Percentiles rank a stretch among this genome's conserved stretches.
Evolutionary conservation across 1,284 basidiomycete genomes (phyloP).

Genomic region (Cryptococcus amylolentus): DNA sequence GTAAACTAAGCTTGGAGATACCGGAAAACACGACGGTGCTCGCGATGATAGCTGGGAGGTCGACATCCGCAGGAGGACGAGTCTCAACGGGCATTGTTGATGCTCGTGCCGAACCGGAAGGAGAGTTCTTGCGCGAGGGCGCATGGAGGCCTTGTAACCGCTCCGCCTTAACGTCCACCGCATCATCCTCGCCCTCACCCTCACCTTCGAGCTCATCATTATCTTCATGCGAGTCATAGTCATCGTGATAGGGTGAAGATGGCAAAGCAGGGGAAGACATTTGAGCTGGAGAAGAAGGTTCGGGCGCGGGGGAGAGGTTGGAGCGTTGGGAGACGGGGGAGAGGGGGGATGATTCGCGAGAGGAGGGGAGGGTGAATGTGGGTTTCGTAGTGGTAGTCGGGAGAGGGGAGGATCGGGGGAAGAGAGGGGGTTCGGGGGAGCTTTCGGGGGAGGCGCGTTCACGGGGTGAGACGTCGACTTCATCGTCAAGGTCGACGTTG

Average conservation of each 20-base stretch:
- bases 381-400: background rate
- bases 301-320: background rate
- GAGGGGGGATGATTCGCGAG: constrained; percentile 16
- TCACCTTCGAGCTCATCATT: constrained; percentile 3
- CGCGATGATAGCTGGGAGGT: constrained; percentile 47
- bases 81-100: background rate
- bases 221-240: no score
- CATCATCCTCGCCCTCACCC: background rate
- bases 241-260: no score
- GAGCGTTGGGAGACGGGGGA: constrained; percentile 6
- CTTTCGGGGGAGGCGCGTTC: background rate
- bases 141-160: constrained; percentile 1
- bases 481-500: constrained; percentile 13
- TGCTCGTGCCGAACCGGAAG: background rate
- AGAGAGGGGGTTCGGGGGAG: no score
- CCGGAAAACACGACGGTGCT: constrained; percentile 50
- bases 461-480: constrained; percentile 1
- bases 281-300: background rate
- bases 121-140: background rate
- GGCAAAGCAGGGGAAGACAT: background rate
- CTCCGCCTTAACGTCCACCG: constrained; percentile 6
- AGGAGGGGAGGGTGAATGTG: background rate
- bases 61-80: constrained; percentile 29
- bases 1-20: constrained; percentile 45
- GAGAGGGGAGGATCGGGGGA: background rate